Percentiles rank a stretch among this genome's conserved stretches.
These are phyloP conservation scores for Rhodotorula sp. DNA, from an alignment of 1,284 basidiomycete genomes.

Conservation along the genomic window DNA sequence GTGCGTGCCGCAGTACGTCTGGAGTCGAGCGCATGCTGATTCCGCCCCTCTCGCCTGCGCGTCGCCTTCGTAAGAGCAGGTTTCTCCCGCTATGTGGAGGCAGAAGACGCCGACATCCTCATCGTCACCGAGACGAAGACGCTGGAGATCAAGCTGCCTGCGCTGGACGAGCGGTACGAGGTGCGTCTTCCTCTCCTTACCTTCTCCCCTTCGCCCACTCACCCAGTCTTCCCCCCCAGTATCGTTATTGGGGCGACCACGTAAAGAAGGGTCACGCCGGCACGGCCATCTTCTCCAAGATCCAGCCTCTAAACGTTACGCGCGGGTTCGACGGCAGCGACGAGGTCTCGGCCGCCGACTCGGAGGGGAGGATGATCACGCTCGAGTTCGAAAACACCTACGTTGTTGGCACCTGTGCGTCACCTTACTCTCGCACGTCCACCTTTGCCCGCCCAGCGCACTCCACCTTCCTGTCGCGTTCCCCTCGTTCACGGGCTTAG, in stretches of 20 bases:
- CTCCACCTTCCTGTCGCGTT: neutral
- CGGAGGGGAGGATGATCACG: constrained; percentile 61
- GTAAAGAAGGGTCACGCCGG: constrained; percentile 79
- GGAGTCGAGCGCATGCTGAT: too few relatives aligned
- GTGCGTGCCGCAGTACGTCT: constrained; percentile 5
- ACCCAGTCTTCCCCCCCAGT: constrained; percentile 14
- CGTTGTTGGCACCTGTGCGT: constrained; percentile 67
- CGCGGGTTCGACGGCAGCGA: constrained; percentile 56
- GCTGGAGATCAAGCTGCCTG: constrained; percentile 29
- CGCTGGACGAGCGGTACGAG: constrained; percentile 39
- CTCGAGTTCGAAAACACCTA: constrained; percentile 74
- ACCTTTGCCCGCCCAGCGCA: neutral
- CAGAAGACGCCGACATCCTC: constrained; percentile 77
- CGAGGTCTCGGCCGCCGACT: constrained; percentile 25
- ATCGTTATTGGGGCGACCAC: constrained; percentile 70
- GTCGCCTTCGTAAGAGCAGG: constrained; percentile 55
- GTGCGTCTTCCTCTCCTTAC: constrained; percentile 14
- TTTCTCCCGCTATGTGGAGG: constrained; percentile 74
- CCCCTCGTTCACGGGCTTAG: too few relatives aligned
- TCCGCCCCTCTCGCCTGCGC: neutral
- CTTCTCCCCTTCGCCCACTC: too few relatives aligned
- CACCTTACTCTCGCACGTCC: neutral
- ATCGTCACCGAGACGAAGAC: constrained; percentile 81
- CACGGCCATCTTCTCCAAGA: constrained; percentile 76
- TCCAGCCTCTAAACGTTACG: constrained; percentile 66